phyloP scores from a whole-genome alignment of 257 asterid species.

The Nicotiana tomentosiformis region DNA sequence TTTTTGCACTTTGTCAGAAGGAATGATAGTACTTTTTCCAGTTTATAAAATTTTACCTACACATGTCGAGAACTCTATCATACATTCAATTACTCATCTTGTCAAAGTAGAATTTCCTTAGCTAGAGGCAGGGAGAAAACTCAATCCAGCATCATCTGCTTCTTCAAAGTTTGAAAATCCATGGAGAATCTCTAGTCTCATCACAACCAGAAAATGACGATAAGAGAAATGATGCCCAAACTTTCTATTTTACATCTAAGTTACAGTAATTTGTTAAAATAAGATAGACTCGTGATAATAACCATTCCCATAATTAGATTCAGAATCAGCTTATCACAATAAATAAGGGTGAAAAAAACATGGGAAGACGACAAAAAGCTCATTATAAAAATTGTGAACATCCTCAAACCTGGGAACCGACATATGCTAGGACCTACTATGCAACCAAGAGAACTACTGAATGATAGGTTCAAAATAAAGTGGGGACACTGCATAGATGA shows the following conservation, averaged over 20 bases:
- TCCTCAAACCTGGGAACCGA: not conserved
- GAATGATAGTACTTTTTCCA: not conserved
- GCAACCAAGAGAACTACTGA: not conserved
- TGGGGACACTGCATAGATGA: not conserved
- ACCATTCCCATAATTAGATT: not conserved
- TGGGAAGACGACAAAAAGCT: not conserved
- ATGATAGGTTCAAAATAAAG: not conserved
- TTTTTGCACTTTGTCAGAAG: not conserved
- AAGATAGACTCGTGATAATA: not conserved
- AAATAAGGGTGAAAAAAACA: not conserved
- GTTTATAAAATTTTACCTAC: not conserved
- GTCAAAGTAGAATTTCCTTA: not conserved
- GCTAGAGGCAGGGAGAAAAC: slow-evolving; percentile 1
- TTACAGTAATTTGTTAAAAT: not conserved
- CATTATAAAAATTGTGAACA: not conserved
- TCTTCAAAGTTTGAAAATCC: not conserved
- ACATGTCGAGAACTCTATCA: not conserved
- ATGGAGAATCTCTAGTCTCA: not conserved
- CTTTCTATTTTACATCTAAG: not conserved
- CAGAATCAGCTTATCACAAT: not conserved
- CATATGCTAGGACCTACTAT: not conserved
- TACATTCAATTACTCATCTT: not conserved
- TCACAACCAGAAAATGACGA: not conserved
- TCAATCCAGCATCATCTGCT: not conserved
- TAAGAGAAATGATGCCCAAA: not conserved